These are phyloP conservation scores for Pseudogymnoascus sp. DNA, from an alignment of 2,329 filamentous ascomycete genomes.

Conservation along the genomic window DNA sequence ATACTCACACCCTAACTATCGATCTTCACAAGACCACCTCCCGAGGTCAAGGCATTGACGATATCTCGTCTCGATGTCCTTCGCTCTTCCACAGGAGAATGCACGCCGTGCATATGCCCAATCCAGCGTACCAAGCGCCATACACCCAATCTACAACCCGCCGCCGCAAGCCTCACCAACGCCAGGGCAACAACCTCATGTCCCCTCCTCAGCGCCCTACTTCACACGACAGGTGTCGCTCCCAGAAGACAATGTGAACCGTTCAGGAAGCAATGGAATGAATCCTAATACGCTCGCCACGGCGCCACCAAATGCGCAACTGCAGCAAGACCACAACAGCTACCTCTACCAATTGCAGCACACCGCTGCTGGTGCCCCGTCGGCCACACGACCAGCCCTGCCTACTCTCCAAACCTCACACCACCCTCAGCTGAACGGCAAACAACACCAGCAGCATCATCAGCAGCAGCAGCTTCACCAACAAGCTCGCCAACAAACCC, in stretches of 20 bases:
- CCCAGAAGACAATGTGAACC: background rate
- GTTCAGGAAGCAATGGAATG: conserved; percentile 2
- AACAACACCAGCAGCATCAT: conserved; percentile 25
- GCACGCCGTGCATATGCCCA: conserved; percentile 9
- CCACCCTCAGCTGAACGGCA: background rate
- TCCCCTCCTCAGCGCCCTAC: conserved; percentile 1
- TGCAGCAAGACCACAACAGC: conserved; percentile 5
- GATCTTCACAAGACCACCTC: conserved; percentile 5
- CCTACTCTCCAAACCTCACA: conserved; percentile 5
- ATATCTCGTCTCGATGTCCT: conserved; percentile 7
- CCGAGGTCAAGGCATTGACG: conserved; percentile 6
- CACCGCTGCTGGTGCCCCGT: background rate
- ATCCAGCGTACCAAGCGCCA: background rate
- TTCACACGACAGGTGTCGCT: conserved; percentile 1
- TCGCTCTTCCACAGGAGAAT: conserved; percentile 8
- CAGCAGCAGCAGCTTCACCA: conserved; percentile 27
- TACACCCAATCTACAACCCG: conserved; percentile 6
- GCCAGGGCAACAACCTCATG: conserved; percentile 1
- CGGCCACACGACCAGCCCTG: background rate
- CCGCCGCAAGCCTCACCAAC: background rate
- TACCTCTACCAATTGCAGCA: conserved; percentile 7
- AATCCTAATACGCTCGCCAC: conserved; percentile 4
- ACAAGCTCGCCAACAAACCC: conserved; percentile 26
- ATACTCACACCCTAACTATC: conserved; percentile 8
- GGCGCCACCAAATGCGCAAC: background rate